Evolutionary conservation across 805 yeast species (phyloP).

Genomic region (Suhomyces tanzawaensis): DNA sequence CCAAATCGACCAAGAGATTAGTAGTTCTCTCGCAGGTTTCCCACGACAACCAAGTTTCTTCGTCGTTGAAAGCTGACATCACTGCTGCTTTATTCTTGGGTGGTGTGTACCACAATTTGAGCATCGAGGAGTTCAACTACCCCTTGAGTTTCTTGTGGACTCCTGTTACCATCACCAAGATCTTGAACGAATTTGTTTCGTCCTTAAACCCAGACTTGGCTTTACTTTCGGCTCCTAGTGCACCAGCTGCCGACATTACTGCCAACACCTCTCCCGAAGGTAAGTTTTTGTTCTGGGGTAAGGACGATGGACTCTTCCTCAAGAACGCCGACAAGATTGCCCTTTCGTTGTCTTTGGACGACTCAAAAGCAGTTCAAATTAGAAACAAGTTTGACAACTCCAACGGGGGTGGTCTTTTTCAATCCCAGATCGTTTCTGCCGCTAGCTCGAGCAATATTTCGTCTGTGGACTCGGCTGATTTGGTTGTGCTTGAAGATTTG

Average conservation of each 20-base stretch:
- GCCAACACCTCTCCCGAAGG: conserved; percentile 45
- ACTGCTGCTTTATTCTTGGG: conserved; percentile 65
- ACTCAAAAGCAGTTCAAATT: conserved; percentile 48
- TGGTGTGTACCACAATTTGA: conserved; percentile 36
- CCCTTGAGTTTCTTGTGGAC: conserved; percentile 57
- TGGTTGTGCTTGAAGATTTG: conserved; percentile 62
- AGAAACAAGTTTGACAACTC: conserved; percentile 71
- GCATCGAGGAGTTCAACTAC: conserved; percentile 52
- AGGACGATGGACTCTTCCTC: conserved; percentile 57
- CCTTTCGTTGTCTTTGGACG: conserved; percentile 65
- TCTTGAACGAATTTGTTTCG: conserved; percentile 43
- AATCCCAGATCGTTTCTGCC: conserved; percentile 55
- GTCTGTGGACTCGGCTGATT: conserved; percentile 56
- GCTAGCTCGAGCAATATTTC: conserved; percentile 48
- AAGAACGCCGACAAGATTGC: conserved; percentile 64
- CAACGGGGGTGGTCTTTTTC: conserved; percentile 70
- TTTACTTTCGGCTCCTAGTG: conserved; percentile 14
- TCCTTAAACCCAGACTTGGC: conserved; percentile 26
- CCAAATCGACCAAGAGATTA: conserved; percentile 54
- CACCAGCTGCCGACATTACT: conserved; percentile 16
- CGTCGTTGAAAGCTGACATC: conserved; percentile 65
- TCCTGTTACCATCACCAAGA: conserved; percentile 48
- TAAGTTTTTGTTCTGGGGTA: conserved; percentile 60
- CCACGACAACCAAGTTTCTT: conserved; percentile 32
- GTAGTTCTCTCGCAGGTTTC: conserved; percentile 63